Percentiles rank a stretch among this genome's conserved stretches.
These are phyloP conservation scores for Orbilia blumenaviensis DNA, from an alignment of 2,329 filamentous ascomycete species.

Conservation along the genomic window DNA sequence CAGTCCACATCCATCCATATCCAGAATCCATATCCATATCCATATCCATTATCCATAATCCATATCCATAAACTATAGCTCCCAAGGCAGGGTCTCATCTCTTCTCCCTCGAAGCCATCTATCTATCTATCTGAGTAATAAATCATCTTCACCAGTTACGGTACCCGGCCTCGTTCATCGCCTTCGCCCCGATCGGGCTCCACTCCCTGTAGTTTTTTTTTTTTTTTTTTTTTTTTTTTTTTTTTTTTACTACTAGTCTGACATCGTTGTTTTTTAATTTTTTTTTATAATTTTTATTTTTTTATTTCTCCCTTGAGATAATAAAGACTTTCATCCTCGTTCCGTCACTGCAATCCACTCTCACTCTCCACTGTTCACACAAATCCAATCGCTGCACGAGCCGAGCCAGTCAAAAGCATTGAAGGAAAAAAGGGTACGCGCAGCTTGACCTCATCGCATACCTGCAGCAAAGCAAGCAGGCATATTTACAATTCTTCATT, in stretches of 20 bases:
- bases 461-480: conserved; percentile 10
- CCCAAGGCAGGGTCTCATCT: conserved; percentile 6
- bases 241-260: conserved; percentile 2
- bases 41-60: conserved; percentile 3
- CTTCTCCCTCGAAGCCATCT: background rate
- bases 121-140: background rate
- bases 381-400: conserved; percentile 28
- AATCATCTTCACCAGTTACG: conserved; percentile 12
- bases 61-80: background rate
- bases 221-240: background rate
- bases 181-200: conserved; percentile 47
- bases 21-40: background rate
- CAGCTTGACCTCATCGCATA: conserved; percentile 48
- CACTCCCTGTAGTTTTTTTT: conserved; percentile 30
- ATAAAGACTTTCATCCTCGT: background rate
- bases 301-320: background rate
- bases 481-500: conserved; percentile 19
- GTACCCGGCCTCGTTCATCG: conserved; percentile 37
- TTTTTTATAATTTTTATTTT: background rate
- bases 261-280: conserved; percentile 9
- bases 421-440: conserved; percentile 27
- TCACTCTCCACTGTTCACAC: conserved; percentile 7
- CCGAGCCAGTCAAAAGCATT: conserved; percentile 4
- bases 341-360: conserved; percentile 13
- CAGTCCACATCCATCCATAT: background rate